Evolutionary conservation across 495 filamentous ascomycete species (phyloP).

Genomic region (Baudoinia panamericana): DNA sequence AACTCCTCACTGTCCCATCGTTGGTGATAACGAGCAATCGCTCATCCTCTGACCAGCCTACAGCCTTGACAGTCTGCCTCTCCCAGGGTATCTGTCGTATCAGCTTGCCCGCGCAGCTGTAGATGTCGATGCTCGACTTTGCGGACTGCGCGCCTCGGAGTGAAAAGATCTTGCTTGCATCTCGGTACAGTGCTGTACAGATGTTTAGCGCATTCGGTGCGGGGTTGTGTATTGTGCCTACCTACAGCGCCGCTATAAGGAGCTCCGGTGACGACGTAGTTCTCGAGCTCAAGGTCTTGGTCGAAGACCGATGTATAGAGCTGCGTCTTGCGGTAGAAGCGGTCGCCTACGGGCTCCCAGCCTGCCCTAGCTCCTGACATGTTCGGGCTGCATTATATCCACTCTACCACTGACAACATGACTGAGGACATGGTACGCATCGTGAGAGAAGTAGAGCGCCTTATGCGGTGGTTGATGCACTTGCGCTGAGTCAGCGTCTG

Average conservation of each 20-base stretch:
- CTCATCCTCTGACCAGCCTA: constrained; percentile 97
- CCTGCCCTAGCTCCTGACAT: constrained; percentile 60
- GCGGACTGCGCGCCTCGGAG: constrained; percentile 56
- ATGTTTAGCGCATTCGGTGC: constrained; percentile 14
- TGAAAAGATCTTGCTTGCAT: constrained; percentile 70
- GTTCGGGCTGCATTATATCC: too few species aligned
- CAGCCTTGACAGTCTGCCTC: constrained; percentile 71
- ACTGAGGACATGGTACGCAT: too few species aligned
- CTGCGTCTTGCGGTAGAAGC: constrained; percentile 86
- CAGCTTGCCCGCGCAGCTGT: constrained; percentile 79
- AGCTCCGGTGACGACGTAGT: constrained; percentile 82
- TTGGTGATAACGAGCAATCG: constrained; percentile 76
- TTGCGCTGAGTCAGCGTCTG: too few species aligned
- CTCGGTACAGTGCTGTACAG: constrained; percentile 70
- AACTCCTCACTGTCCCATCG: constrained; percentile 84
- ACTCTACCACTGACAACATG: too few species aligned
- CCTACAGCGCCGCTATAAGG: constrained; percentile 91
- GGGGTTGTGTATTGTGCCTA: constrained; percentile 33
- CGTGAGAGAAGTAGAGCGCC: too few species aligned
- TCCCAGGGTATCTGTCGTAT: constrained; percentile 79
- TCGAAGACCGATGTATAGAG: constrained; percentile 88
- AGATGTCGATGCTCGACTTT: constrained; percentile 83
- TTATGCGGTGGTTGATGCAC: too few species aligned
- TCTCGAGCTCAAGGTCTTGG: constrained; percentile 83
- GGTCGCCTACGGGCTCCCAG: constrained; percentile 84